These are phyloP conservation scores for Spongospora subterranea DNA, from an alignment of 208 protist genomes.

Conservation along the genomic window DNA sequence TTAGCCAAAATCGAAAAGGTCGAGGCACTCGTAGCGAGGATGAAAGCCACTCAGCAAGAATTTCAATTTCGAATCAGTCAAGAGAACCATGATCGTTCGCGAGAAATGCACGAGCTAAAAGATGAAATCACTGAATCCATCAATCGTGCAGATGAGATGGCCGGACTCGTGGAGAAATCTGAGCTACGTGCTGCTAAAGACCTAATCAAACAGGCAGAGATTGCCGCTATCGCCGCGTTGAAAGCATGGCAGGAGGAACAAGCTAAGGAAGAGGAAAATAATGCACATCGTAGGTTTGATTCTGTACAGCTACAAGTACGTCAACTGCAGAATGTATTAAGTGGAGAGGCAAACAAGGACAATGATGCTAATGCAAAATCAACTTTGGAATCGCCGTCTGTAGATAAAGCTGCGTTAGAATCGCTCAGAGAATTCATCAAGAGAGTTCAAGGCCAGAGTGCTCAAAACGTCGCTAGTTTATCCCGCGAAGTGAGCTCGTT, in stretches of 20 bases:
- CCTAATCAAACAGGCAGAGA: conserved; percentile 28
- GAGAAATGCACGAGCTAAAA: conserved; percentile 45
- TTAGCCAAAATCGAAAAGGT: conserved; percentile 50
- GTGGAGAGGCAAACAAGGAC: not conserved
- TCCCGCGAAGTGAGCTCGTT: not conserved
- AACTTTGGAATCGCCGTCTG: not conserved
- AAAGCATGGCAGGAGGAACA: conserved; percentile 37
- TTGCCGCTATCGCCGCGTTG: not conserved
- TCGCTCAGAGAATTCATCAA: not conserved
- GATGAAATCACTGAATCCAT: not conserved
- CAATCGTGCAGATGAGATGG: not conserved
- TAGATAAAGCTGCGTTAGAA: not conserved
- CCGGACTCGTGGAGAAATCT: not conserved
- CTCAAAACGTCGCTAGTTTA: not conserved
- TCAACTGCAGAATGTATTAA: conserved; percentile 15
- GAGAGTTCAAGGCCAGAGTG: not conserved
- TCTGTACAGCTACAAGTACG: not conserved
- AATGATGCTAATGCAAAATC: not conserved
- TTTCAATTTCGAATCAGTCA: conserved; percentile 23
- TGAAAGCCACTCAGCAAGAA: conserved; percentile 41
- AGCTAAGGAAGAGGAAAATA: not conserved
- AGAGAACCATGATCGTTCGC: conserved; percentile 11
- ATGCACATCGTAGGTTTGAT: not conserved
- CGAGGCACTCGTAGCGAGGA: not conserved
- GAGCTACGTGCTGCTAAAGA: conserved; percentile 40